Percentiles rank a stretch among this genome's conserved stretches.
These are phyloP conservation scores for Pichia cabralensis DNA, from an alignment of 805 yeast genomes.

Conservation along the genomic window DNA sequence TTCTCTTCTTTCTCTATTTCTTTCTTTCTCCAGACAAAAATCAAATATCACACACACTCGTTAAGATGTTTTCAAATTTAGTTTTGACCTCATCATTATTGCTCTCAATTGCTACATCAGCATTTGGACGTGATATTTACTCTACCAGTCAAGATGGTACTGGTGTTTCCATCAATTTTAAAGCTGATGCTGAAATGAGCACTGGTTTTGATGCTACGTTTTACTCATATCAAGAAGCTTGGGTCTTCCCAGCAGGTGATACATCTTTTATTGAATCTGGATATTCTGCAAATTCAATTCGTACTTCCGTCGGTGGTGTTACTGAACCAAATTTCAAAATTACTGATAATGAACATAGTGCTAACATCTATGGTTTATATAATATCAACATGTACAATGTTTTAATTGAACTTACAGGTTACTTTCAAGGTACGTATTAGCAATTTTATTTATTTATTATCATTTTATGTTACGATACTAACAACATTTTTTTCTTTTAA, in stretches of 20 bases:
- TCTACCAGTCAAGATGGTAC: constrained; percentile 2
- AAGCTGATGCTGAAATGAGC: background rate
- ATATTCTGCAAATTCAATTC: background rate
- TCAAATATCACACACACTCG: too few relatives aligned
- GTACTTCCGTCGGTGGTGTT: constrained; percentile 2
- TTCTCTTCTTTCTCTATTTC: too few relatives aligned
- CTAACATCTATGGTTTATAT: constrained; percentile 1
- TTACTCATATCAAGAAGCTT: background rate
- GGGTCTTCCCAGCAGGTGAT: constrained; percentile 2
- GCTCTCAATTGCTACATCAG: background rate
- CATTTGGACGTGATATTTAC: constrained; percentile 3
- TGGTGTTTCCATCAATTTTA: constrained; percentile 2
- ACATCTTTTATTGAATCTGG: constrained; percentile 2
- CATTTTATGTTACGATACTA: background rate
- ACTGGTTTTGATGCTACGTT: constrained; percentile 6
- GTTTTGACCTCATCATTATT: background rate
- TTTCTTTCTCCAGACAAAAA: too few relatives aligned
- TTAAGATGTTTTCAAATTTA: too few relatives aligned
- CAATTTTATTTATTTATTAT: background rate
- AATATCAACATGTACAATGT: constrained; percentile 3
- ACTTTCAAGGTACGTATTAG: constrained; percentile 9
- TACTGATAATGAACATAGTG: background rate
- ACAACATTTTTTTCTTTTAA: constrained; percentile 18
- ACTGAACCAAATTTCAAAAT: constrained; percentile 3
- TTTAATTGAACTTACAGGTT: constrained; percentile 9